Evolutionary conservation across 305 asterid species (phyloP).

Genomic region (Fraxinus angustifolia): DNA sequence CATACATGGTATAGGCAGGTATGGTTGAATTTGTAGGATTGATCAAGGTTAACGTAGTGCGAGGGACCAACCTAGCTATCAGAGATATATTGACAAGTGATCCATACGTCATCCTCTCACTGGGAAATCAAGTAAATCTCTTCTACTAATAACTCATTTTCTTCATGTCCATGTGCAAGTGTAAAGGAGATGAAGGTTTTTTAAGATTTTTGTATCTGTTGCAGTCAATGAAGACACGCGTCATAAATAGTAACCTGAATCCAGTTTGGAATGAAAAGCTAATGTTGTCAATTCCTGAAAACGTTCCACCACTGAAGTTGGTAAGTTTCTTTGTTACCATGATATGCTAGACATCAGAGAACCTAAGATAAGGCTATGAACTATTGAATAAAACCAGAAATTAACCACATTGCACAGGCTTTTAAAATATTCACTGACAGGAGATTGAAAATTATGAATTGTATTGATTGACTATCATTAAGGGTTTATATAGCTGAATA

Average conservation of each 20-base stretch:
- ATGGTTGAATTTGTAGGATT: constrained; percentile 82
- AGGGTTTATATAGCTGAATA: background rate
- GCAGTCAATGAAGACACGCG: constrained; percentile 92
- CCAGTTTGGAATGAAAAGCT: constrained; percentile 96
- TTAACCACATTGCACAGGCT: background rate
- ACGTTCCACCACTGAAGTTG: constrained; percentile 74
- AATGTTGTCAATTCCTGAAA: constrained; percentile 92
- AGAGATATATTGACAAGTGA: constrained; percentile 83
- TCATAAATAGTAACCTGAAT: constrained; percentile 82
- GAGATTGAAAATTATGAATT: background rate
- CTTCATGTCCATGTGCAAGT: background rate
- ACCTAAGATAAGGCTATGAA: background rate
- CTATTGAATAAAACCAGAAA: background rate
- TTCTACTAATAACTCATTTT: background rate
- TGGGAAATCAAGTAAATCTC: constrained; percentile 64
- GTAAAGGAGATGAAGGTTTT: background rate
- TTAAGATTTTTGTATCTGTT: constrained; percentile 13
- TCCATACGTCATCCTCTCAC: constrained; percentile 70
- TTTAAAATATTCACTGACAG: background rate
- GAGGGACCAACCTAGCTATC: constrained; percentile 73
- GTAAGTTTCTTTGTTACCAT: constrained; percentile 30
- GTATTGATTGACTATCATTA: background rate
- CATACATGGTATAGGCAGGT: constrained; percentile 55
- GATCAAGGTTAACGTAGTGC: constrained; percentile 62
- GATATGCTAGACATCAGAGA: background rate